phyloP scores from a whole-genome alignment of 192 early-diverging fungal genomes.

The Backusella tarrabulga region DNA sequence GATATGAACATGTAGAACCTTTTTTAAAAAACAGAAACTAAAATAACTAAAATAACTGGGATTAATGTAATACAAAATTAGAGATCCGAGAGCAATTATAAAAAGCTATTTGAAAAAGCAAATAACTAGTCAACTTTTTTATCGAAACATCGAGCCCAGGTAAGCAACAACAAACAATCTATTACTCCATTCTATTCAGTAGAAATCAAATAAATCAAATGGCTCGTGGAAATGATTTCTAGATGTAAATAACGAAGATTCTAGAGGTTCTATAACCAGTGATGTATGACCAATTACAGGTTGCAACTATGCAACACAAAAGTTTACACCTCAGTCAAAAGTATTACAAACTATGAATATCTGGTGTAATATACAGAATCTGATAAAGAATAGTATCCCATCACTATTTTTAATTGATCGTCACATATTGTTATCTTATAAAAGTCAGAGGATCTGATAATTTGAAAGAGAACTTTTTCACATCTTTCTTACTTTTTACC shows the following conservation, averaged over 20 bases:
- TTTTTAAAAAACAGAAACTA: not conserved
- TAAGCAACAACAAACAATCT: not conserved
- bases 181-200: not conserved
- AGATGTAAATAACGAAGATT: not conserved
- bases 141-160: not conserved
- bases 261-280: not conserved
- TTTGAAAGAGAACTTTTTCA: not conserved
- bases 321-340: not conserved
- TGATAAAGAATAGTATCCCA: not conserved
- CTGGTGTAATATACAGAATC: not conserved
- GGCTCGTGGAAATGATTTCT: not conserved
- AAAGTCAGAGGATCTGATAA: slow-evolving; percentile 7
- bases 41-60: not conserved
- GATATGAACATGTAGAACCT: not conserved
- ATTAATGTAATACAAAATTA: not conserved
- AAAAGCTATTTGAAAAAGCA: not conserved
- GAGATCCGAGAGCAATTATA: not conserved
- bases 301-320: not conserved
- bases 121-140: not conserved
- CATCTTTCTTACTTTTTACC: not conserved
- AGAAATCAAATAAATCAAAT: not conserved
- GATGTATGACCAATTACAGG: not conserved
- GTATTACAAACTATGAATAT: not conserved
- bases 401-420: not conserved
- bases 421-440: not conserved